Evolutionary conservation across 129 eudicot genomes (phyloP).

Genomic region (Gnaphalium uliginosum): DNA sequence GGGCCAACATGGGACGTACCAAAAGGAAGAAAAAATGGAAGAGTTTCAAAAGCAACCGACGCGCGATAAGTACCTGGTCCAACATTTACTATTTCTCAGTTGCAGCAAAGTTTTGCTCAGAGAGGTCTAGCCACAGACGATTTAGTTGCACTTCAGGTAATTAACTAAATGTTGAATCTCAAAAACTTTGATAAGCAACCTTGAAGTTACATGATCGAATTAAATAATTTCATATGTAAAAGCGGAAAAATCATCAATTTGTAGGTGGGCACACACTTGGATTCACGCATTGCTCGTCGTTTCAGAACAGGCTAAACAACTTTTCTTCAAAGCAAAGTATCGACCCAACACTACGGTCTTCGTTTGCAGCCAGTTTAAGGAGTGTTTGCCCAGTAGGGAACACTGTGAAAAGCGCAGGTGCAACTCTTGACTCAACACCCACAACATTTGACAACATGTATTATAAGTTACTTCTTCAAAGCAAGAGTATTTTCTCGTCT

Average conservation of each 20-base stretch:
- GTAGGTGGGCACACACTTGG: slow-evolving; percentile 80
- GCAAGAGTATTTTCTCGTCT: slow-evolving; percentile 7
- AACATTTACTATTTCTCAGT: slow-evolving; percentile 63
- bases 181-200: no score
- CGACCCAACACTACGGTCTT: slow-evolving; percentile 26
- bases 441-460: slow-evolving; percentile 10
- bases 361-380: slow-evolving; percentile 25
- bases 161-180: not conserved
- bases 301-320: slow-evolving; percentile 67
- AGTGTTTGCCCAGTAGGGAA: slow-evolving; percentile 26
- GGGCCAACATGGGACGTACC: slow-evolving; percentile 92
- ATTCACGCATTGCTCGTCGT: slow-evolving; percentile 72
- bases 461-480: slow-evolving; percentile 1
- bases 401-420: slow-evolving; percentile 25
- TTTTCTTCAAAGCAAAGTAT: slow-evolving; percentile 36
- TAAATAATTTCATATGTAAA: no score
- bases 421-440: slow-evolving; percentile 37
- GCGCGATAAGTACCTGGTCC: slow-evolving; percentile 64
- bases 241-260: slow-evolving; percentile 5
- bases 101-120: slow-evolving; percentile 71
- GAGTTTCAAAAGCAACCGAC: slow-evolving; percentile 60
- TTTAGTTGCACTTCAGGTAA: slow-evolving; percentile 87
- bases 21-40: slow-evolving; percentile 80
- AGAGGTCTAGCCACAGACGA: slow-evolving; percentile 78
- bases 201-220: no score